A percentile compares a stretch with the other conserved stretches of the same genome.
phyloP scores from a whole-genome alignment of 208 protist species.

The Borovskyia barvae region DNA sequence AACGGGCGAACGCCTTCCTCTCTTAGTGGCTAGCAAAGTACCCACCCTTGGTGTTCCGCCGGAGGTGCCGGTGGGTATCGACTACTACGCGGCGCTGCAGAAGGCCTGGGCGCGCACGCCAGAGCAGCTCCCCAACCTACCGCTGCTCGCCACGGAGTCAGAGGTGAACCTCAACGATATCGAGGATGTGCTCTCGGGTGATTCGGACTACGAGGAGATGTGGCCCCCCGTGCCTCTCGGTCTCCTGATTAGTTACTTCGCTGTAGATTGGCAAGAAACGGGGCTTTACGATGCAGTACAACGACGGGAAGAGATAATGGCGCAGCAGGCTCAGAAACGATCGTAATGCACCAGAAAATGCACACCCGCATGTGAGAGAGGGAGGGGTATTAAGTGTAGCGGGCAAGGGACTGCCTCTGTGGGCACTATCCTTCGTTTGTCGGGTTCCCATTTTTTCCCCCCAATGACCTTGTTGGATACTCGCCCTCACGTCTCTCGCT shows the following conservation, averaged over 20 bases:
- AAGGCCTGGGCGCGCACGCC: constrained; percentile 22
- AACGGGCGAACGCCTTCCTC: too few species aligned
- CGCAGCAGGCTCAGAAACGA: constrained; percentile 1
- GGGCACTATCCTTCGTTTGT: too few species aligned
- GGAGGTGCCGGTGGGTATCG: constrained; percentile 18
- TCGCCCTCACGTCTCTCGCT: too few species aligned
- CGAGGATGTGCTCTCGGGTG: constrained; percentile 21
- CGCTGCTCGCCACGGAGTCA: constrained; percentile 19
- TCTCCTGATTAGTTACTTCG: constrained; percentile 63
- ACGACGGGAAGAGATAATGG: constrained; percentile 13
- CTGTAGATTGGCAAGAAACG: constrained; percentile 61
- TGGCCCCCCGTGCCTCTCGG: constrained; percentile 53
- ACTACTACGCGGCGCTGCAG: constrained; percentile 30
- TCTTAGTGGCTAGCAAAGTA: background rate
- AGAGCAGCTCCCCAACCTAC: constrained; percentile 17
- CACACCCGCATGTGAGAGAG: too few species aligned
- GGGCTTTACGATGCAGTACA: constrained; percentile 56
- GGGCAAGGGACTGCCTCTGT: too few species aligned
- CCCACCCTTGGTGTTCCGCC: background rate
- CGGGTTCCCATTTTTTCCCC: too few species aligned
- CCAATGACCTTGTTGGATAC: too few species aligned
- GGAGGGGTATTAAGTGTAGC: too few species aligned
- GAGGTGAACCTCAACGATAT: constrained; percentile 25
- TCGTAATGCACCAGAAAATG: too few species aligned
- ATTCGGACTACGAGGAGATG: constrained; percentile 31